Evolutionary conservation across 2,329 filamentous ascomycete species (phyloP).

Genomic region (Aspergillus neoniger): DNA sequence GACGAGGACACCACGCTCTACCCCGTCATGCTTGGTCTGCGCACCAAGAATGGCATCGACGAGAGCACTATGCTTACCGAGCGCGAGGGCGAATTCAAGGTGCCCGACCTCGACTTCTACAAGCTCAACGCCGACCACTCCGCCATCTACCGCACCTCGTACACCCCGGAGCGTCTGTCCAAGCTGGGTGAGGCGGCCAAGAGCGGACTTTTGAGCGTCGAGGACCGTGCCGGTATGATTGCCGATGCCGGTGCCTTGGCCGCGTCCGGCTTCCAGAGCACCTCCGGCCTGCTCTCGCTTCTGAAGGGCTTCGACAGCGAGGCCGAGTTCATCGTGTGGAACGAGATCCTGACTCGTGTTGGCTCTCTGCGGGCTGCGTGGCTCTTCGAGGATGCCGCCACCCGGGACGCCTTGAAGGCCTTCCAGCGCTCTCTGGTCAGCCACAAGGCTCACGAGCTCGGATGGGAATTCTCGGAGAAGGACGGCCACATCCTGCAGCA

Average conservation of each 20-base stretch:
- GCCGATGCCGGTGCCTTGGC: constrained; percentile 88
- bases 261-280: constrained; percentile 88
- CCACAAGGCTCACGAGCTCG: constrained; percentile 78
- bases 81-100: constrained; percentile 75
- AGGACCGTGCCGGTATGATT: constrained; percentile 93
- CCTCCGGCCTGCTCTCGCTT: constrained; percentile 81
- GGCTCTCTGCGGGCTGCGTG: constrained; percentile 79
- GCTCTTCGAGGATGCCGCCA: constrained; percentile 77
- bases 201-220: constrained; percentile 74
- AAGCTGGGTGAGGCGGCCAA: constrained; percentile 89
- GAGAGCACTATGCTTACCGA: constrained; percentile 71
- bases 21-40: constrained; percentile 84
- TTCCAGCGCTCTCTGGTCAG: constrained; percentile 80
- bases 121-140: constrained; percentile 96
- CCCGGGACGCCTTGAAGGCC: constrained; percentile 72
- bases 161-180: constrained; percentile 76
- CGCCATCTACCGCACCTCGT: constrained; percentile 87
- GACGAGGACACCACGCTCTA: constrained; percentile 88
- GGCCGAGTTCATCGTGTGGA: constrained; percentile 91
- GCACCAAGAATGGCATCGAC: constrained; percentile 79
- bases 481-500: constrained; percentile 92
- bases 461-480: constrained; percentile 81
- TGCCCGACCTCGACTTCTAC: constrained; percentile 83
- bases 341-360: constrained; percentile 80
- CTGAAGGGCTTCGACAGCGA: constrained; percentile 81